Percentiles rank a stretch among this genome's conserved stretches.
phyloP scores from a whole-genome alignment of 2,329 filamentous ascomycete species.

The Alternaria metachromatica region DNA sequence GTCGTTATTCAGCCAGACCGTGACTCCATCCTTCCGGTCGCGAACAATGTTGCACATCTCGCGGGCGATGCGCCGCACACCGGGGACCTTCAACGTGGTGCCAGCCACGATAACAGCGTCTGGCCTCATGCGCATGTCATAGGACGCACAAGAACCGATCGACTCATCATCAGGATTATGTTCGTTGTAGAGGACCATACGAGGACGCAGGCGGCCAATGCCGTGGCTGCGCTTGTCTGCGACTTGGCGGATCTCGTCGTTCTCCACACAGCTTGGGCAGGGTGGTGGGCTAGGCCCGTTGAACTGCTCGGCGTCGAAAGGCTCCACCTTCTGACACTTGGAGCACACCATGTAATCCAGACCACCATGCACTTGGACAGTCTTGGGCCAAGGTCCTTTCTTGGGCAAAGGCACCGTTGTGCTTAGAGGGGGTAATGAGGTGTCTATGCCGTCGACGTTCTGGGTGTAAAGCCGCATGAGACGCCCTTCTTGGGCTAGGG shows the following conservation, averaged over 20 bases:
- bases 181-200: slow-evolving; percentile 97
- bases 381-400: slow-evolving; percentile 91
- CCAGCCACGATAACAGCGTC: slow-evolving; percentile 95
- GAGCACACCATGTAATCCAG: slow-evolving; percentile 96
- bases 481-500: slow-evolving; percentile 84
- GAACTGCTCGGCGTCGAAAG: slow-evolving; percentile 81
- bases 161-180: slow-evolving; percentile 96
- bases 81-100: slow-evolving; percentile 93
- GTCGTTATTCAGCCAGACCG: slow-evolving; percentile 94
- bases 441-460: slow-evolving; percentile 96
- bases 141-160: slow-evolving; percentile 86
- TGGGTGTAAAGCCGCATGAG: slow-evolving; percentile 92
- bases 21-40: slow-evolving; percentile 80
- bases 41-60: slow-evolving; percentile 91
- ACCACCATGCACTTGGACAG: slow-evolving; percentile 91
- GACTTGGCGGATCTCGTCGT: slow-evolving; percentile 77
- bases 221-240: slow-evolving; percentile 92
- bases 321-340: slow-evolving; percentile 80
- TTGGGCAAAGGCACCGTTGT: slow-evolving; percentile 81
- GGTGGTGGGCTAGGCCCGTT: slow-evolving; percentile 82
- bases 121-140: slow-evolving; percentile 83
- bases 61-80: slow-evolving; percentile 85
- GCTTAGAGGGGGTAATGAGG: slow-evolving; percentile 76
- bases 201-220: slow-evolving; percentile 84
- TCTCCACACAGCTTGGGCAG: slow-evolving; percentile 75